Conservation (phyloP, 768 basidiomycete genomes). For the Suillus tomentosus region DNA sequence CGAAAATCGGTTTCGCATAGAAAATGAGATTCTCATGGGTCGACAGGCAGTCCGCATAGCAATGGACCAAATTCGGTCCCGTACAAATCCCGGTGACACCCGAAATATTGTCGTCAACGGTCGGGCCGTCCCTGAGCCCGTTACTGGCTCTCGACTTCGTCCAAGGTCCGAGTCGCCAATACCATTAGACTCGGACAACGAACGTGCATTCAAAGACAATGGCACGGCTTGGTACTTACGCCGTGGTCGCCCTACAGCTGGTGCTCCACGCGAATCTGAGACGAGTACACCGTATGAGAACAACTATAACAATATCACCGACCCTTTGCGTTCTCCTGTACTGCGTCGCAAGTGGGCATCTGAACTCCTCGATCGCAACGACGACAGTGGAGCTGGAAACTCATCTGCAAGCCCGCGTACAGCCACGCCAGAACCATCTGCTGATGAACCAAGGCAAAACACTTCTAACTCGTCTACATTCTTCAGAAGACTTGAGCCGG, state of each 20-base stretch:
- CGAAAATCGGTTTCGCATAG: constrained; percentile 83
- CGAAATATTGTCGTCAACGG: constrained; percentile 27
- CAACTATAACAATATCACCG: constrained; percentile 30
- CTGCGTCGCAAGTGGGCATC: constrained; percentile 53
- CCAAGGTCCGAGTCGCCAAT: constrained; percentile 50
- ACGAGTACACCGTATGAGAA: constrained; percentile 33
- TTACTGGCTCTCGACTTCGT: constrained; percentile 23
- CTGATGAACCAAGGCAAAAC: constrained; percentile 16
- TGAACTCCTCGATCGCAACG: constrained; percentile 39
- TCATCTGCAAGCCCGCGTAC: constrained; percentile 17
- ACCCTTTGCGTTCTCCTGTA: constrained; percentile 42
- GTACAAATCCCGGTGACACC: constrained; percentile 24
- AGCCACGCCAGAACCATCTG: constrained; percentile 11
- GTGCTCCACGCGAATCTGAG: constrained; percentile 32
- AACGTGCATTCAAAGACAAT: constrained; percentile 60
- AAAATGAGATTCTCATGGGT: constrained; percentile 80
- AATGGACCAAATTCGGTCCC: constrained; percentile 40
- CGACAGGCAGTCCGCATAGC: constrained; percentile 68
- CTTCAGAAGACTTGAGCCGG: constrained; percentile 44
- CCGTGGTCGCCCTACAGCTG: constrained; percentile 41
- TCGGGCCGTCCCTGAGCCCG: constrained; percentile 22
- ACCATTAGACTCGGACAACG: constrained; percentile 79
- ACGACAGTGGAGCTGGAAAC: constrained; percentile 15
- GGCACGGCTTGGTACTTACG: constrained; percentile 58
- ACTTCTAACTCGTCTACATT: constrained; percentile 34